These are phyloP conservation scores for Paramarasmius palmivorus DNA, from an alignment of 1,284 basidiomycete species.

Conservation along the genomic window DNA sequence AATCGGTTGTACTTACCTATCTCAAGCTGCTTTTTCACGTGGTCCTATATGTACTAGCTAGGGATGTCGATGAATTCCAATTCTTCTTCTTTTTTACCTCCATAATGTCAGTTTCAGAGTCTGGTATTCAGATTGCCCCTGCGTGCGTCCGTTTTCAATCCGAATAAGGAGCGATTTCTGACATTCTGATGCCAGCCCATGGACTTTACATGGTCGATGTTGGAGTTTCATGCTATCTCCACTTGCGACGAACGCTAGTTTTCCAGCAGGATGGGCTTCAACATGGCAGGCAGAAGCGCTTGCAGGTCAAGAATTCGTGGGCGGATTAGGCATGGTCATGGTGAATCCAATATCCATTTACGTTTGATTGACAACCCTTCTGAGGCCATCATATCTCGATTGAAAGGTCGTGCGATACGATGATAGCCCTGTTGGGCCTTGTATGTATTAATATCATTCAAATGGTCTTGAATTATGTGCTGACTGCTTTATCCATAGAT, in stretches of 20 bases:
- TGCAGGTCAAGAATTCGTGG: slow-evolving; percentile 9
- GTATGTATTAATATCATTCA: background rate
- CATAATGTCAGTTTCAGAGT: too few species aligned
- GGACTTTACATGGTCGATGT: slow-evolving; percentile 9
- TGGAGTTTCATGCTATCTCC: slow-evolving; percentile 11
- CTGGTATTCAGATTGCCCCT: too few species aligned
- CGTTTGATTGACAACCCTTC: too few species aligned
- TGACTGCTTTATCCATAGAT: background rate
- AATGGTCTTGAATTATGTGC: background rate
- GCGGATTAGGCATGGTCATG: slow-evolving; percentile 11
- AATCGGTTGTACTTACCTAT: too few species aligned
- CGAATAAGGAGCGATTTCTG: too few species aligned
- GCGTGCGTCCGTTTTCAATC: too few species aligned
- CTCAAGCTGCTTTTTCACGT: too few species aligned
- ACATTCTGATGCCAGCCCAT: slow-evolving; percentile 5
- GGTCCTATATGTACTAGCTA: too few species aligned
- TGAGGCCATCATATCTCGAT: too few species aligned
- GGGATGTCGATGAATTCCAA: too few species aligned
- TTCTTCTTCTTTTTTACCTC: too few species aligned
- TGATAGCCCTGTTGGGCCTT: slow-evolving; percentile 9
- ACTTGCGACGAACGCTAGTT: slow-evolving; percentile 3
- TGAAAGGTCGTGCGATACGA: slow-evolving; percentile 13
- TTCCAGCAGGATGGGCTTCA: slow-evolving; percentile 14
- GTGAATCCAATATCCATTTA: background rate
- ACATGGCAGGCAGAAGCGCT: slow-evolving; percentile 10